These are phyloP conservation scores for Xerocomellus chrysenteron DNA, from an alignment of 768 basidiomycete genomes.

Conservation along the genomic window DNA sequence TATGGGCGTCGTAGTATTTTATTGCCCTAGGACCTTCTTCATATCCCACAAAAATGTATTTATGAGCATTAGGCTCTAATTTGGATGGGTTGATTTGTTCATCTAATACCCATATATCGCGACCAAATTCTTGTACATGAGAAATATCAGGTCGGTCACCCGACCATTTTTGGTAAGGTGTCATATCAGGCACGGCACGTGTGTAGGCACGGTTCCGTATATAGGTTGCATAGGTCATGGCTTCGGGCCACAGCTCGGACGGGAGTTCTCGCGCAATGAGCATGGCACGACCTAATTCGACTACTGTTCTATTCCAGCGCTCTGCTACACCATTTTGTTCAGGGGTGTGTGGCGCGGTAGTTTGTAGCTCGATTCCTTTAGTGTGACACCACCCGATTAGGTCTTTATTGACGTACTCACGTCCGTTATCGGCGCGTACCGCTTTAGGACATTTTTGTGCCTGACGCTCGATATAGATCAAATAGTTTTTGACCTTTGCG, in stretches of 20 bases:
- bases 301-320: slow-evolving; percentile 32
- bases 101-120: slow-evolving; percentile 8
- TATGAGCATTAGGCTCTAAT: too few relatives aligned
- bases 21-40: too few relatives aligned
- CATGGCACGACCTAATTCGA: slow-evolving; percentile 35
- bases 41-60: too few relatives aligned
- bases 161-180: slow-evolving; percentile 10
- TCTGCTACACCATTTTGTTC: slow-evolving; percentile 41
- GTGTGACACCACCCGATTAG: slow-evolving; percentile 20
- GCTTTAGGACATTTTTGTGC: neutral
- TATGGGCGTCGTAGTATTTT: too few relatives aligned
- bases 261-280: slow-evolving; percentile 23
- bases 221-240: slow-evolving; percentile 27
- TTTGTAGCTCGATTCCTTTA: slow-evolving; percentile 32
- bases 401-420: slow-evolving; percentile 29
- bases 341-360: slow-evolving; percentile 36
- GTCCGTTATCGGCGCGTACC: slow-evolving; percentile 32
- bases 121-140: slow-evolving; percentile 25
- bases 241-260: slow-evolving; percentile 30
- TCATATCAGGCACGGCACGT: neutral
- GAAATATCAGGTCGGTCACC: slow-evolving; percentile 26
- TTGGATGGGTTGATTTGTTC: too few relatives aligned
- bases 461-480: slow-evolving; percentile 24
- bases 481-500: slow-evolving; percentile 15
- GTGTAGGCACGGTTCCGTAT: slow-evolving; percentile 23